Base-by-base conservation (phyloP, 2,329 filamentous ascomycete species). In the Fusarium sp. region DNA sequence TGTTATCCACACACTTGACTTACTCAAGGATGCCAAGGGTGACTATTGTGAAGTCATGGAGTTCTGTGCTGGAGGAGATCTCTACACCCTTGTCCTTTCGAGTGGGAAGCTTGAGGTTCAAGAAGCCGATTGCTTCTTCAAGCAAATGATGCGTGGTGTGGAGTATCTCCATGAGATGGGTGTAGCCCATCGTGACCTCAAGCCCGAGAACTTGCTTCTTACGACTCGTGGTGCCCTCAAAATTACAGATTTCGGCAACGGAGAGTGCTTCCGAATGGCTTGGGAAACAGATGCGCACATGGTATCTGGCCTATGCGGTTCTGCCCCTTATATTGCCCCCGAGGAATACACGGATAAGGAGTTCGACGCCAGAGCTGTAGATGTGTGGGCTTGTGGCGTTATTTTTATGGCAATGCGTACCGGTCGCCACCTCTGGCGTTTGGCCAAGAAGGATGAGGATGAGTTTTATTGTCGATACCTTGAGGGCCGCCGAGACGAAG, bases 351-450 rank as follows among this genome's bases (percentile, higher is more conserved):
- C 91, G 3, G 95, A 97, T 78, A 94, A 91, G 79, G 96, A 99
- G 79, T 99, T 99, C 73, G 96, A 99, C 77, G 96, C 96, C 30
- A 89, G 96, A 62, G 95, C 96, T n/a, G 95, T 99, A 51, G 96
- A 99, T 77, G 92, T 98, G 16, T 99, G 96, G 96, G 96, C 96
- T 25, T 97, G 94, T 66, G 96, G 96, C 78, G 96, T 99, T 54
- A 99, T 99, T 65, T 99, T 99, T 83, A 99, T 99, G 96, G 96
- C 96, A 16, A 99, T 99, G 96, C 89, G 96, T 63, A 98, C 95
- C 3, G 96, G 96, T 8, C 89, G 96, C 56, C 96, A 99, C 81
- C 86, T 99, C 11, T 99, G 96, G 96, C 92, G 95, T 58, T 90
- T 98, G n/a, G 96, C 96, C 9, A 95, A 95, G 81, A 97, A 94